These are phyloP conservation scores for Cercospora sp. DNA, from an alignment of 2,329 filamentous ascomycete species.

Conservation along the genomic window DNA sequence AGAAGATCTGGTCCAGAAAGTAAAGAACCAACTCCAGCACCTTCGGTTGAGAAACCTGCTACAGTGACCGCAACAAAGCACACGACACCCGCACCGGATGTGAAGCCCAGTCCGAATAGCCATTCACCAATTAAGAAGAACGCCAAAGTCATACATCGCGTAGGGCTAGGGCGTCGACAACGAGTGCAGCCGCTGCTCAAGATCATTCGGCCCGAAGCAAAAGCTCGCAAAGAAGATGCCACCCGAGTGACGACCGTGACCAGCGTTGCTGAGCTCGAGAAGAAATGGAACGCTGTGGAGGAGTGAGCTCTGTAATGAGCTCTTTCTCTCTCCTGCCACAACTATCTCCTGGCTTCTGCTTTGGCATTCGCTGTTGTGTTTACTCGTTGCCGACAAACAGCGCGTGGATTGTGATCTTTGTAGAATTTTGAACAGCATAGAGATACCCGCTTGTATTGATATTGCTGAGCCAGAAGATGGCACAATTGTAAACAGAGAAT, in stretches of 20 bases:
- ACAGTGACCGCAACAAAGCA: not conserved
- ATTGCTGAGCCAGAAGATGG: not conserved
- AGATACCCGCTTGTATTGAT: not conserved
- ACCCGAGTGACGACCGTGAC: conserved; percentile 19
- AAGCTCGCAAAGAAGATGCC: conserved; percentile 19
- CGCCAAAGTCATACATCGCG: conserved; percentile 45
- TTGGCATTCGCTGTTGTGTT: not conserved
- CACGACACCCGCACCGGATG: conserved; percentile 7
- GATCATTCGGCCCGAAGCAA: conserved; percentile 25
- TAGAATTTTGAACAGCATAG: not conserved
- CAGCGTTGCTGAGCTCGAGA: conserved; percentile 19
- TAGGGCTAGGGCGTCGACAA: conserved; percentile 51
- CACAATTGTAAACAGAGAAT: not conserved
- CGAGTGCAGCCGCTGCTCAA: conserved; percentile 49
- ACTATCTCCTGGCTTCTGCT: not conserved
- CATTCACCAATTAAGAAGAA: conserved; percentile 28
- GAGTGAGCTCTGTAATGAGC: not conserved
- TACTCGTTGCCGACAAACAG: not conserved
- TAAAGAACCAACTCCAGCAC: conserved; percentile 11
- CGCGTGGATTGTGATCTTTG: not conserved
- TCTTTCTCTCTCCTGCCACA: not conserved
- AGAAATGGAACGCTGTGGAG: conserved; percentile 10
- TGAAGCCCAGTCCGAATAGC: conserved; percentile 16
- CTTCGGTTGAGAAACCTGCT: conserved; percentile 6
- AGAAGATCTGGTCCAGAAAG: not conserved